These are phyloP conservation scores for Pleurotus platypus DNA, from an alignment of 768 basidiomycete genomes.

Conservation along the genomic window DNA sequence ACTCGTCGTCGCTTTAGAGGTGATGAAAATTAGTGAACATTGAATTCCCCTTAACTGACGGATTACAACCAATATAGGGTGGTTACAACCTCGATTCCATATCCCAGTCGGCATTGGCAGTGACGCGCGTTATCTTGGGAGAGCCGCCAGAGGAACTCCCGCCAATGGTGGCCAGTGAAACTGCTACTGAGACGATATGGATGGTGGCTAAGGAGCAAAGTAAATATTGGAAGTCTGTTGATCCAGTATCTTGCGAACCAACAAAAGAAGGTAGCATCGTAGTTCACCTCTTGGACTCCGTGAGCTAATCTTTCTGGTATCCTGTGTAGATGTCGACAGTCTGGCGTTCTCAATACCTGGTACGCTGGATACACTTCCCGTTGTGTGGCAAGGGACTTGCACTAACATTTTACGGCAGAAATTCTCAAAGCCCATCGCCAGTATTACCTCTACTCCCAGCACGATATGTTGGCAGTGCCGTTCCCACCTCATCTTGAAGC, in stretches of 20 bases:
- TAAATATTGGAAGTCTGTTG: conserved; percentile 87
- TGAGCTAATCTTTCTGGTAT: too few species aligned
- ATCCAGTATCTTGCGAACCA: conserved; percentile 80
- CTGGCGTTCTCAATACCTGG: conserved; percentile 69
- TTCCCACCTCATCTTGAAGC: conserved; percentile 63
- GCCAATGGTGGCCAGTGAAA: conserved; percentile 70
- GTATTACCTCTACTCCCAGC: conserved; percentile 70
- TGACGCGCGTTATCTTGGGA: conserved; percentile 84
- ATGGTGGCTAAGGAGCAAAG: conserved; percentile 85
- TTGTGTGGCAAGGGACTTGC: conserved; percentile 5
- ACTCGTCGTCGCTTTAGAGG: conserved; percentile 92
- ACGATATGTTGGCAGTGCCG: conserved; percentile 80
- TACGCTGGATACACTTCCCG: conserved; percentile 19
- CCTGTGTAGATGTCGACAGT: conserved; percentile 51
- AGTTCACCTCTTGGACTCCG: too few species aligned
- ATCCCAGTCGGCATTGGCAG: conserved; percentile 82
- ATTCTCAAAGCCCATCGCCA: conserved; percentile 89
- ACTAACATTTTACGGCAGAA: conserved; percentile 37
- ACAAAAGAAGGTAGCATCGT: conserved; percentile 54
- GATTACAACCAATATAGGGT: conserved; percentile 52
- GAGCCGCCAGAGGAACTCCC: conserved; percentile 77
- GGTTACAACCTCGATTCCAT: conserved; percentile 93
- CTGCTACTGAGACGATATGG: conserved; percentile 87
- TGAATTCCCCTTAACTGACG: background rate
- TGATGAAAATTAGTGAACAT: conserved; percentile 25